Evolutionary conservation across 1,284 basidiomycete genomes (phyloP).

Genomic region (Coniferiporia sulphurascens): DNA sequence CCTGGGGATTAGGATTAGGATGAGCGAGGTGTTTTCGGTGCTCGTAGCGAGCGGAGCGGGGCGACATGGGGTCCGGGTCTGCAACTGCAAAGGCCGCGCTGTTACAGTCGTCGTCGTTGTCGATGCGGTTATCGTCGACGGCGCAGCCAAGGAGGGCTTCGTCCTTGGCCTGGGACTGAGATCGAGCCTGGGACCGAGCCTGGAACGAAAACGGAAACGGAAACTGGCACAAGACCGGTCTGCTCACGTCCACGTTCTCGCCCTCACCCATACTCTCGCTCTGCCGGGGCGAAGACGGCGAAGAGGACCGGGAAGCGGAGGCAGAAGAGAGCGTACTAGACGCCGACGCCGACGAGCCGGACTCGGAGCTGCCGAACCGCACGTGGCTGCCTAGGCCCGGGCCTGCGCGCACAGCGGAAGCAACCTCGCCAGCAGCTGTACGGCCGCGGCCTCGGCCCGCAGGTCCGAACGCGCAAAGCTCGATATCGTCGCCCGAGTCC

Average conservation of each 20-base stretch:
- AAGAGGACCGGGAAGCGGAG: constrained; percentile 1
- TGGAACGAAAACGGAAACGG: too few relatives aligned
- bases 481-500: neutral
- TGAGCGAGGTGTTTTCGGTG: neutral
- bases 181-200: too few relatives aligned
- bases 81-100: neutral
- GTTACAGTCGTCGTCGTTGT: neutral
- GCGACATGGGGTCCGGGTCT: neutral
- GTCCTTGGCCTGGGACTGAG: too few relatives aligned
- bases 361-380: neutral
- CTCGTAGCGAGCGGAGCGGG: neutral
- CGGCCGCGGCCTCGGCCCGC: neutral
- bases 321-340: neutral
- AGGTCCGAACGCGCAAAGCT: neutral
- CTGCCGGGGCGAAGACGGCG: neutral
- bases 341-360: neutral
- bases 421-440: too few relatives aligned
- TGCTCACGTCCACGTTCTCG: too few relatives aligned
- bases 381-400: neutral
- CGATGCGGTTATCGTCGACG: too few relatives aligned
- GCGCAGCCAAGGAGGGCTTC: too few relatives aligned
- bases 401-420: neutral
- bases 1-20: neutral
- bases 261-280: neutral
- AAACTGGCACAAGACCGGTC: too few relatives aligned